These are phyloP conservation scores for Oryza meridionalis DNA, from an alignment of 176 grass and related monocot genomes.

Conservation along the genomic window DNA sequence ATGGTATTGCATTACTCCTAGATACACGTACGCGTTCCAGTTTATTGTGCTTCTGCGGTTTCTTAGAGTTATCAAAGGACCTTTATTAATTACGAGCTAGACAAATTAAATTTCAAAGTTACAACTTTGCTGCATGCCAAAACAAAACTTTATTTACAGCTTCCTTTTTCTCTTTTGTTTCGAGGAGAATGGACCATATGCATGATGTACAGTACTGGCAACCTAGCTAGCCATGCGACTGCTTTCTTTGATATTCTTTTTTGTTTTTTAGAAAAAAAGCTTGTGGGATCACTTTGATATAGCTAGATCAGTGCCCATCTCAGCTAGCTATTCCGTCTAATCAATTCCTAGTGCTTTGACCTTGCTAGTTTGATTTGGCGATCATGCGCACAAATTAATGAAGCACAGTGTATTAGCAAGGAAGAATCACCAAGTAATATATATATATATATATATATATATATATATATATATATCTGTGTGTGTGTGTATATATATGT, in stretches of 20 bases:
- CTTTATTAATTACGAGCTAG: too few relatives aligned
- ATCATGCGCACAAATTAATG: not conserved
- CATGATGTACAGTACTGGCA: not conserved
- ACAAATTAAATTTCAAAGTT: not conserved
- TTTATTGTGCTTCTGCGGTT: too few relatives aligned
- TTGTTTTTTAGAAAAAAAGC: not conserved
- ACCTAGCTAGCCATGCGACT: not conserved
- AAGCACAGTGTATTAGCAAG: not conserved
- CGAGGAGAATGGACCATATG: not conserved
- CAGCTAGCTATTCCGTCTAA: not conserved
- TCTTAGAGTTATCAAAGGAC: too few relatives aligned
- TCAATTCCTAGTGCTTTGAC: not conserved
- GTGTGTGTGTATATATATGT: too few relatives aligned
- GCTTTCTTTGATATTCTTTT: not conserved
- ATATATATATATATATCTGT: too few relatives aligned
- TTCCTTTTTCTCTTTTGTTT: not conserved
- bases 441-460: too few relatives aligned
- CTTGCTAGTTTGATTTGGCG: not conserved
- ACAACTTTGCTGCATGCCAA: not conserved
- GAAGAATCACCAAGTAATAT: not conserved
- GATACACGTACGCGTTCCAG: too few relatives aligned
- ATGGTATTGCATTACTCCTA: too few relatives aligned
- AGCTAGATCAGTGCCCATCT: not conserved
- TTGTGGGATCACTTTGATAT: not conserved
- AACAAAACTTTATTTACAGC: conserved; percentile 1